A percentile compares a stretch with the other conserved stretches of the same genome.
Conservation (phyloP, 2,329 filamentous ascomycete genomes). For the Ophiosphaerella narmari region DNA sequence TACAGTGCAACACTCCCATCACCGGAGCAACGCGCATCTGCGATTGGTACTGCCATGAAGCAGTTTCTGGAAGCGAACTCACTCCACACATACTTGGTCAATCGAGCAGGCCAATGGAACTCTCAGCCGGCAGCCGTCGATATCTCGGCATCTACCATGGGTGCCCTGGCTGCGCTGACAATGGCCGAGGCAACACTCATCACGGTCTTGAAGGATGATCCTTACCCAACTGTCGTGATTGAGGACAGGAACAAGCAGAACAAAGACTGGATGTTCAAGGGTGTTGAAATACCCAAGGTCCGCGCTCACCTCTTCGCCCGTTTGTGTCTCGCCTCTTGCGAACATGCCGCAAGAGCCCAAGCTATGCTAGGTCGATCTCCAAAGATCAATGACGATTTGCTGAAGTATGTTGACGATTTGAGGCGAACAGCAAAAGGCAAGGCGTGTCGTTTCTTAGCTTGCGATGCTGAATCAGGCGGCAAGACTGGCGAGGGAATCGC, state of each 20-base stretch:
- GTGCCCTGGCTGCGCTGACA: slow-evolving; percentile 63
- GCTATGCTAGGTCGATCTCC: slow-evolving; percentile 54
- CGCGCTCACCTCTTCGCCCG: slow-evolving; percentile 86
- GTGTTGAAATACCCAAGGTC: slow-evolving; percentile 85
- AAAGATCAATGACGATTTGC: slow-evolving; percentile 65
- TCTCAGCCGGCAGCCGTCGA: slow-evolving; percentile 45
- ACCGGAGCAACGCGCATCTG: slow-evolving; percentile 68
- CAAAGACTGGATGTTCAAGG: slow-evolving; percentile 95
- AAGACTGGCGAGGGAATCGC: slow-evolving; percentile 84
- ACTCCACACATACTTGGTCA: slow-evolving; percentile 73
- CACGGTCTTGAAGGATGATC: slow-evolving; percentile 91
- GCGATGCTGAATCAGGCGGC: slow-evolving; percentile 83
- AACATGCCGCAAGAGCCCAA: slow-evolving; percentile 78
- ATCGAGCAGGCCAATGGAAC: slow-evolving; percentile 54
- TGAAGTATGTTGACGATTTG: slow-evolving; percentile 77
- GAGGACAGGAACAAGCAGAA: slow-evolving; percentile 82
- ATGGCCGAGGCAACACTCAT: slow-evolving; percentile 88
- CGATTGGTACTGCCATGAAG: slow-evolving; percentile 75
- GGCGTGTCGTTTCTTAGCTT: slow-evolving; percentile 86
- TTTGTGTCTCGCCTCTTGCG: slow-evolving; percentile 83
- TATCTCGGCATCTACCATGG: slow-evolving; percentile 50
- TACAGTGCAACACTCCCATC: slow-evolving; percentile 64
- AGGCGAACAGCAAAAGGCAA: slow-evolving; percentile 76
- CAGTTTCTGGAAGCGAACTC: slow-evolving; percentile 77
- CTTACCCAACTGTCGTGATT: slow-evolving; percentile 81